Conservation (phyloP, 208 protist species). For the Acanthamoeba royreba region DNA sequence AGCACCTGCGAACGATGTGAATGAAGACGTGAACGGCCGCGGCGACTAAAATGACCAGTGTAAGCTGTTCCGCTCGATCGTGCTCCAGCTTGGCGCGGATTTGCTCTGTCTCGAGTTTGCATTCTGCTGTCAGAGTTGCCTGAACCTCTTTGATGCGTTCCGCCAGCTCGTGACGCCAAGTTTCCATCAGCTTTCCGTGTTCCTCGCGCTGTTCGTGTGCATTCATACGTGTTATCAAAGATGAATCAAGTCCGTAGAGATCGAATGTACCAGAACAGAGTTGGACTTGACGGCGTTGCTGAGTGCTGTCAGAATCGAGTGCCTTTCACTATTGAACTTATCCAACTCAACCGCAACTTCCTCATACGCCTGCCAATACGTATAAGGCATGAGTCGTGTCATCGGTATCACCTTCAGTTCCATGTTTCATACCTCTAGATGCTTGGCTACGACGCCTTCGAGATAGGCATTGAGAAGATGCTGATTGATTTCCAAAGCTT, state of each 20-base stretch:
- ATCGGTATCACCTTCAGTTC: too few relatives aligned
- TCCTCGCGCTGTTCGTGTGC: background rate
- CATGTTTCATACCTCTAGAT: background rate
- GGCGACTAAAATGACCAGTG: background rate
- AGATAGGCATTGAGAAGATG: background rate
- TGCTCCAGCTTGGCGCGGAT: background rate
- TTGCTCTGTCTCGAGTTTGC: background rate
- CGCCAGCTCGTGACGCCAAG: background rate
- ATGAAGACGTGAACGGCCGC: background rate
- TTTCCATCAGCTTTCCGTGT: background rate
- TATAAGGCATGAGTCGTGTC: background rate
- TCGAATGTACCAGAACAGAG: background rate
- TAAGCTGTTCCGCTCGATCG: background rate
- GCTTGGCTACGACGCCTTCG: background rate
- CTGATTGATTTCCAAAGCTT: background rate
- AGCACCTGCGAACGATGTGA: background rate
- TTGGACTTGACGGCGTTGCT: background rate
- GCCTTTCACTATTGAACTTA: background rate
- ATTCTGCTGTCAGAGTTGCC: background rate
- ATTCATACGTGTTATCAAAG: too few relatives aligned
- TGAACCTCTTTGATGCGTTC: background rate
- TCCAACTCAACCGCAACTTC: background rate
- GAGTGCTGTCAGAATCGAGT: background rate
- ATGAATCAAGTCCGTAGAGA: background rate
- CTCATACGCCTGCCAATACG: background rate